phyloP scores from a whole-genome alignment of 768 basidiomycete species.

The Termitomyces sp. region DNA sequence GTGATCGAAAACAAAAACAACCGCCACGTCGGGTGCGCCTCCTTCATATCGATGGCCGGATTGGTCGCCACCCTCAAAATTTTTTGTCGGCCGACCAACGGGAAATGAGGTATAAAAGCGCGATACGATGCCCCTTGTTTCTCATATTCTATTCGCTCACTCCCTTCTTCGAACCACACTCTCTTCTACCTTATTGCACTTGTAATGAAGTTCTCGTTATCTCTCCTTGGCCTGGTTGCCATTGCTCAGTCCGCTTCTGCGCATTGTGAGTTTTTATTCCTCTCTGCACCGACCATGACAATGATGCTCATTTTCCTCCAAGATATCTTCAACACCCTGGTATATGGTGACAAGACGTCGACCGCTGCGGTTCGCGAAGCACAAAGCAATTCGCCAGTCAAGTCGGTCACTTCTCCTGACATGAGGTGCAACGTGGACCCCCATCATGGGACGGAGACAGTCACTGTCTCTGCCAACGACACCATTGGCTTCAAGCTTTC shows the following conservation, averaged over 20 bases:
- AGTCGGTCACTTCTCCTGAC: constrained; percentile 34
- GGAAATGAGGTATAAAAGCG: not conserved
- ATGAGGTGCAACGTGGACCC: constrained; percentile 40
- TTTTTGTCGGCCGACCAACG: not conserved
- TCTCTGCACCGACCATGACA: not conserved
- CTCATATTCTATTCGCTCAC: not conserved
- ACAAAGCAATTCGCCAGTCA: constrained; percentile 39
- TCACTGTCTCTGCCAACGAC: constrained; percentile 34
- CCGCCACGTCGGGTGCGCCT: constrained; percentile 1
- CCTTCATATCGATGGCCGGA: not conserved
- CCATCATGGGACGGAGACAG: constrained; percentile 28
- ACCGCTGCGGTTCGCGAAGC: constrained; percentile 35
- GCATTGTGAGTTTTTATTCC: constrained; percentile 9
- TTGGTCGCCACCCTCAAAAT: not conserved
- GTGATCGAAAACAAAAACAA: not conserved
- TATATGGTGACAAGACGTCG: constrained; percentile 23
- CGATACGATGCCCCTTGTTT: not conserved
- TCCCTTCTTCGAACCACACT: constrained; percentile 4
- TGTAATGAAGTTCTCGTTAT: constrained; percentile 24
- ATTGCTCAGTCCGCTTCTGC: constrained; percentile 17
- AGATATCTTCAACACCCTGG: constrained; percentile 33
- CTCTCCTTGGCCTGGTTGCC: constrained; percentile 21
- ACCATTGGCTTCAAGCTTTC: constrained; percentile 28
- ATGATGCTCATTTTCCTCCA: not conserved
- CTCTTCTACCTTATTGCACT: not conserved